A percentile compares a stretch with the other conserved stretches of the same genome.
Evolutionary conservation across 2,329 filamentous ascomycete species (phyloP).

Genomic region (Fusarium nematophilum): DNA sequence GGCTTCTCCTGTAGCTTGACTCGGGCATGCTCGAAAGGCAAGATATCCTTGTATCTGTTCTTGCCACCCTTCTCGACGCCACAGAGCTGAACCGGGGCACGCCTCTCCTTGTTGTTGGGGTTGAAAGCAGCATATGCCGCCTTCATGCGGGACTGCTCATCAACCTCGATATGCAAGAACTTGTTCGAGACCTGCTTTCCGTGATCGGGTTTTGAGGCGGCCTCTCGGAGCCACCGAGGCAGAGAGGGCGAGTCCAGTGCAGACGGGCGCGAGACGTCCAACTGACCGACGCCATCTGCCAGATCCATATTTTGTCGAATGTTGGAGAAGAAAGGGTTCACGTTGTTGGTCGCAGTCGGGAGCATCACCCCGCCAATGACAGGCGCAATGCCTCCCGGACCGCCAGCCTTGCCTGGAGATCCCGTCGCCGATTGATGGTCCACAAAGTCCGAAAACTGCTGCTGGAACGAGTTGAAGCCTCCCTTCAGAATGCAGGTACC

Average conservation of each 20-base stretch:
- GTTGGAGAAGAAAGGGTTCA: constrained; percentile 94
- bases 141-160: constrained; percentile 93
- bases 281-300: constrained; percentile 90
- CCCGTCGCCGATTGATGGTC: constrained; percentile 60
- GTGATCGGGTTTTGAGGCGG: constrained; percentile 73
- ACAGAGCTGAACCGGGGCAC: constrained; percentile 74
- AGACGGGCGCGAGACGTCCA: constrained; percentile 63
- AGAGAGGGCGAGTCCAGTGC: constrained; percentile 64
- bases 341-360: constrained; percentile 73
- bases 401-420: constrained; percentile 58
- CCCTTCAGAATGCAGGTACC: constrained; percentile 80
- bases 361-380: constrained; percentile 92
- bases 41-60: constrained; percentile 97
- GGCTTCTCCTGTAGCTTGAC: constrained; percentile 80
- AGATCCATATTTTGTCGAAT: constrained; percentile 98
- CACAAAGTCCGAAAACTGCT: constrained; percentile 72
- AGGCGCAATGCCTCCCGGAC: constrained; percentile 63
- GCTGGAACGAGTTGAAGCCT: constrained; percentile 81
- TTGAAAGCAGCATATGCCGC: constrained; percentile 71
- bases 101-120: constrained; percentile 46
- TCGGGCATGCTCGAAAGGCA: constrained; percentile 93
- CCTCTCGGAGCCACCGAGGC: constrained; percentile 81
- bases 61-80: constrained; percentile 95
- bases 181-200: constrained; percentile 85
- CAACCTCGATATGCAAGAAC: constrained; percentile 85